phyloP scores from a whole-genome alignment of 768 basidiomycete genomes.

The Phaffia tasmanica region DNA sequence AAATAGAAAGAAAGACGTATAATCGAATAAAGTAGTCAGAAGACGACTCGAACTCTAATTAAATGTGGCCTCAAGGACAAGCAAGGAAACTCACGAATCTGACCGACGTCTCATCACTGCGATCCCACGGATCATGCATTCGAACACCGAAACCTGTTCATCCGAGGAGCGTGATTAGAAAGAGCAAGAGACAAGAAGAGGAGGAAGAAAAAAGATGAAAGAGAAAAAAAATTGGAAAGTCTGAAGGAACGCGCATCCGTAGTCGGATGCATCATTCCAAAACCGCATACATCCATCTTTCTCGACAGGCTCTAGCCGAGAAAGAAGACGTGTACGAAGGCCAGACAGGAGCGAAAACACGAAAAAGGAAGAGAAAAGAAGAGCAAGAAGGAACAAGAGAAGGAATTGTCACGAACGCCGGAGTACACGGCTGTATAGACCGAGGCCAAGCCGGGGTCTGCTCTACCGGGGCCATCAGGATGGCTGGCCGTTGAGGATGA shows the following conservation, averaged over 20 bases:
- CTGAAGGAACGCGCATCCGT: background rate
- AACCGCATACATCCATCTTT: conserved; percentile 3
- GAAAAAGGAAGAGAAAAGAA: background rate
- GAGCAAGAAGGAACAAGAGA: background rate
- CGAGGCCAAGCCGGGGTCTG: conserved; percentile 26
- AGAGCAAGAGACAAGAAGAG: background rate
- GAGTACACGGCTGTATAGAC: conserved; percentile 38
- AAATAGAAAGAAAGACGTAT: background rate
- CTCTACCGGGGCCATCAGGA: background rate
- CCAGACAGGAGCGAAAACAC: too few species aligned
- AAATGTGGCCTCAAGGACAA: background rate
- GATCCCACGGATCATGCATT: conserved; percentile 96
- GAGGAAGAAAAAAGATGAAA: background rate
- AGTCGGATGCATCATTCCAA: background rate
- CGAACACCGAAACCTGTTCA: conserved; percentile 60
- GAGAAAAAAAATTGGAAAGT: background rate
- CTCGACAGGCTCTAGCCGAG: background rate
- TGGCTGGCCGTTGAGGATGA: background rate
- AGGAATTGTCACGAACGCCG: conserved; percentile 31
- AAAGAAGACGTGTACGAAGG: background rate
- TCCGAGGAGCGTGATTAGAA: background rate
- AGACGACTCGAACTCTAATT: background rate
- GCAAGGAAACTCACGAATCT: conserved; percentile 53
- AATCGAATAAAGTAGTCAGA: background rate
- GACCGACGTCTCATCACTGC: conserved; percentile 93